Conservation (phyloP, 2,329 filamentous ascomycete species). For the Trichophaea hybrida region DNA sequence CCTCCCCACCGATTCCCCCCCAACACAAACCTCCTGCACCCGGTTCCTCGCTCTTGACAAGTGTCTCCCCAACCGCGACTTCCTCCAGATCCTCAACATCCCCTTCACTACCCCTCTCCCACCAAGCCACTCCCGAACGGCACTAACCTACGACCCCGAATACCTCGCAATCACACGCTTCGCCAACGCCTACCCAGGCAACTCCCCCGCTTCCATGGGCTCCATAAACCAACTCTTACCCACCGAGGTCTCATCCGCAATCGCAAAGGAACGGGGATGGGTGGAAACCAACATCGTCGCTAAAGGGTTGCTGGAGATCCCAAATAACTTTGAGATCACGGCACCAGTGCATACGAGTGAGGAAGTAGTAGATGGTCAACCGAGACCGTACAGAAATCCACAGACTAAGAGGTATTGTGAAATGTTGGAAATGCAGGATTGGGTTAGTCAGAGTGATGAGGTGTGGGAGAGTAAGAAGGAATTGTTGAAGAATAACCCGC, state of each 20-base stretch:
- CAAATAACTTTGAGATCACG: conserved; percentile 61
- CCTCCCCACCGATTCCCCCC: conserved; percentile 52
- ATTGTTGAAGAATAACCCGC: conserved; percentile 34
- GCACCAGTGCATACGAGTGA: conserved; percentile 55
- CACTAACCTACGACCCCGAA: conserved; percentile 72
- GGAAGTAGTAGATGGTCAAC: conserved; percentile 47
- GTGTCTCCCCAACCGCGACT: conserved; percentile 63
- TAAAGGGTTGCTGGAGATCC: conserved; percentile 49
- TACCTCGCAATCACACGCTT: conserved; percentile 88
- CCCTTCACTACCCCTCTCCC: conserved; percentile 31
- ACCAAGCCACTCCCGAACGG: conserved; percentile 36
- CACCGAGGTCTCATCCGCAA: conserved; percentile 45
- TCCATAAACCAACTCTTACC: conserved; percentile 39
- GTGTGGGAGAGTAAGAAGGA: conserved; percentile 48
- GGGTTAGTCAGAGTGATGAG: conserved; percentile 52
- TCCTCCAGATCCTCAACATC: conserved; percentile 63
- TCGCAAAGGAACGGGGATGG: conserved; percentile 62
- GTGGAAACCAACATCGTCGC: conserved; percentile 60
- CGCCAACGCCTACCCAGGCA: conserved; percentile 40
- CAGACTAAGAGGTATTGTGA: conserved; percentile 75
- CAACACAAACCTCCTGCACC: conserved; percentile 48
- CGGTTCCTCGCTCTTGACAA: conserved; percentile 87
- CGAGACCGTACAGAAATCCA: conserved; percentile 69
- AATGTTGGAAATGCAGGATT: conserved; percentile 60
- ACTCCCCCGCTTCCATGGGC: conserved; percentile 48